Evolutionary conservation across 768 basidiomycete genomes (phyloP).

Genomic region (Mycena rosella): DNA sequence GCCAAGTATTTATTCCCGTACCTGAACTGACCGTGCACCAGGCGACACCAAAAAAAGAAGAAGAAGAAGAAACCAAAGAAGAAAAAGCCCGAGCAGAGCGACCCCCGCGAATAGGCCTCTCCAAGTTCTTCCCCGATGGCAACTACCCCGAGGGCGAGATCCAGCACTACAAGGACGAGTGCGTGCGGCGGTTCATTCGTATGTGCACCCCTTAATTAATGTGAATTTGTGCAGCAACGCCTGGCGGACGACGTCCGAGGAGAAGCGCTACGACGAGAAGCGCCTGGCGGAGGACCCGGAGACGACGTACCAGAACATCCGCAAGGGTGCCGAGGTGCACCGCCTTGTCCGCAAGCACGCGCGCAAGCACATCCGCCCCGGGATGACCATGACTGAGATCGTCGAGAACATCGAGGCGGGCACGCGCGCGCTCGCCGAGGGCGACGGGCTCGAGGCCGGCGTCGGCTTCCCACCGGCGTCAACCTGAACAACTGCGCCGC

Average conservation of each 20-base stretch:
- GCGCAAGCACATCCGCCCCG: constrained; percentile 87
- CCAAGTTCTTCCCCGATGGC: constrained; percentile 90
- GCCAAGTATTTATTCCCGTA: too few relatives aligned
- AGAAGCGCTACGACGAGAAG: constrained; percentile 87
- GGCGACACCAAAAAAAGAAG: constrained; percentile 81
- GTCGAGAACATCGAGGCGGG: constrained; percentile 94
- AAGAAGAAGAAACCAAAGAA: constrained; percentile 95
- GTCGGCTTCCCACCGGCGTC: constrained; percentile 96
- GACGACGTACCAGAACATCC: constrained; percentile 88
- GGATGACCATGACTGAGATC: constrained; percentile 95
- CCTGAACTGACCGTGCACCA: too few relatives aligned
- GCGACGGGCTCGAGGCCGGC: constrained; percentile 85
- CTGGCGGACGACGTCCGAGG: constrained; percentile 91
- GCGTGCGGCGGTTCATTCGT: constrained; percentile 47
- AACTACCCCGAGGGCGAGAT: constrained; percentile 93
- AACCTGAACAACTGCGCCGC: constrained; percentile 96
- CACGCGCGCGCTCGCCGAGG: constrained; percentile 92
- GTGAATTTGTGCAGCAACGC: constrained; percentile 69
- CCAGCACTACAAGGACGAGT: constrained; percentile 94
- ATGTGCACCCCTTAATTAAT: neutral
- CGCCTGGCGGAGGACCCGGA: constrained; percentile 84
- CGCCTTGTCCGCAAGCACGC: constrained; percentile 90
- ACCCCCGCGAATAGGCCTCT: constrained; percentile 93
- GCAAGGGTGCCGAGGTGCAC: constrained; percentile 96
- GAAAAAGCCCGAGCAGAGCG: constrained; percentile 86